Evolutionary conservation across 352 stramenopile genomes (phyloP).

Genomic region (Stephanocyclus meneghinianus): DNA sequence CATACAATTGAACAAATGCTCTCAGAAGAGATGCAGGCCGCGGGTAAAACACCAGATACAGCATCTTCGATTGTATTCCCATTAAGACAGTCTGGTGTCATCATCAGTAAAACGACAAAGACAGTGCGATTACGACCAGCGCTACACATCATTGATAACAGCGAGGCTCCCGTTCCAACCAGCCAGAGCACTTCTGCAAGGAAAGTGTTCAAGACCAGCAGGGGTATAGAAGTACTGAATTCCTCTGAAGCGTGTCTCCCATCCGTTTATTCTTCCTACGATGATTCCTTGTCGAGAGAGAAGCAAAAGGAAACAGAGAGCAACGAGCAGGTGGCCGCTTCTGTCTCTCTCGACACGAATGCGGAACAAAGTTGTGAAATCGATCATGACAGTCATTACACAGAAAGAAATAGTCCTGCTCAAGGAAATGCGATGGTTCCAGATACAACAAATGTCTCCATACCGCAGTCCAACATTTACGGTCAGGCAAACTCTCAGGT

Average conservation of each 20-base stretch:
- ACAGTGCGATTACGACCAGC: neutral
- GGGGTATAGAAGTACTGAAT: slow-evolving; percentile 1
- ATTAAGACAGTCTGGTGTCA: neutral
- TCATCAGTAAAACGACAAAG: neutral
- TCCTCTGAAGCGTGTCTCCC: neutral
- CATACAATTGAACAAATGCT: neutral
- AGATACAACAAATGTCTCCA: neutral
- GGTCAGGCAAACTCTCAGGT: neutral
- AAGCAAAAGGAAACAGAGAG: neutral
- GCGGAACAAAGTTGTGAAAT: too few species aligned
- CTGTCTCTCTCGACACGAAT: too few species aligned
- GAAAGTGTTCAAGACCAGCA: neutral
- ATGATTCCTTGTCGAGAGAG: slow-evolving; percentile 1
- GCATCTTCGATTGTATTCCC: neutral
- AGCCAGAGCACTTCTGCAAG: neutral
- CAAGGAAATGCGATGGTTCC: too few species aligned
- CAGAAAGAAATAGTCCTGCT: too few species aligned
- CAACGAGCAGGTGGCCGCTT: too few species aligned
- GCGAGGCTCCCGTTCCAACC: neutral
- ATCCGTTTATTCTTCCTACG: neutral
- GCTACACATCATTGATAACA: neutral
- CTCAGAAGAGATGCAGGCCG: neutral
- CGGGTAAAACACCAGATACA: neutral
- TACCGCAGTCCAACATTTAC: neutral
- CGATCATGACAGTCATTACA: too few species aligned